Percentiles rank a stretch among this genome's conserved stretches.
These are phyloP conservation scores for Cryphonectria carpinicola DNA, from an alignment of 2,329 filamentous ascomycete genomes.

Conservation along the genomic window DNA sequence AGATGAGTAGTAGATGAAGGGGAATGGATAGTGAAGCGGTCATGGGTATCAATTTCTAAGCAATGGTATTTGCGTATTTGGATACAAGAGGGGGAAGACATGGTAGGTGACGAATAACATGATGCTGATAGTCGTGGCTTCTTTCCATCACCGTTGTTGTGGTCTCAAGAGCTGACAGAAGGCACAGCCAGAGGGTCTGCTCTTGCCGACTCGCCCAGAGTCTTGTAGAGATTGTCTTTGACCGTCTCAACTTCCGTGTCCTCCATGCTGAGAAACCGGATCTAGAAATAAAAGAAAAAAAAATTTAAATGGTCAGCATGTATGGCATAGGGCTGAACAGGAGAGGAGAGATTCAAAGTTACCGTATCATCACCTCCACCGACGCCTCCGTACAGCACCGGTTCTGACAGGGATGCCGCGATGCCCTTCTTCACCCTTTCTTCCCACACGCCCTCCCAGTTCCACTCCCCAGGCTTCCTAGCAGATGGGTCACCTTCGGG, in stretches of 20 bases:
- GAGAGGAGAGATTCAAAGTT: conserved; percentile 40
- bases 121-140: conserved; percentile 16
- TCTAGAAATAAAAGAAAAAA: conserved; percentile 44
- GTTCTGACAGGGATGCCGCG: conserved; percentile 75
- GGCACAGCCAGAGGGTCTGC: conserved; percentile 26
- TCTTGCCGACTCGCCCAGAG: conserved; percentile 41
- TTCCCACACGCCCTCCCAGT: conserved; percentile 98
- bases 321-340: background rate
- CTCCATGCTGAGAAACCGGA: conserved; percentile 69
- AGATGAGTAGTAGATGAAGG: conserved; percentile 12
- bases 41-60: conserved; percentile 29
- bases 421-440: conserved; percentile 82
- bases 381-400: conserved; percentile 73
- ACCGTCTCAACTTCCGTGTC: conserved; percentile 60
- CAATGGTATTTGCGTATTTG: conserved; percentile 14
- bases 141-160: conserved; percentile 5
- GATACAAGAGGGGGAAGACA: conserved; percentile 10
- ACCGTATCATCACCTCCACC: conserved; percentile 73
- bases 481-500: conserved; percentile 31
- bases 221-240: conserved; percentile 62
- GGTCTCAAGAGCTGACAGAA: conserved; percentile 18
- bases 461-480: conserved; percentile 84
- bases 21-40: conserved; percentile 11
- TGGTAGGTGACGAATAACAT: conserved; percentile 12
- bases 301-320: background rate